These are phyloP conservation scores for Tetrastigma voinierianum DNA, from an alignment of 164 flowering plant genomes.

Conservation along the genomic window DNA sequence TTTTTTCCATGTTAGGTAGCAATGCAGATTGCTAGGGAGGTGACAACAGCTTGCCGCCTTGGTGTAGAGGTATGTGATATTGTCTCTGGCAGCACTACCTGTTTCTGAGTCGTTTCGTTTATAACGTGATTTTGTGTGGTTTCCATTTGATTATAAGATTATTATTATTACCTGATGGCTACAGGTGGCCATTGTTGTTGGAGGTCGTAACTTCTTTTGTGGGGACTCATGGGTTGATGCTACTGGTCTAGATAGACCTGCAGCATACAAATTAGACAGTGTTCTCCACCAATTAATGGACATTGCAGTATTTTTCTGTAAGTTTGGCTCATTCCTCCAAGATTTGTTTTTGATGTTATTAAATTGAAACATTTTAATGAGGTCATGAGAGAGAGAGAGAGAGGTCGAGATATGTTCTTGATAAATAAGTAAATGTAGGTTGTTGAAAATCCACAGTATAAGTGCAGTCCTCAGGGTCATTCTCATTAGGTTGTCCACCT, in stretches of 20 bases:
- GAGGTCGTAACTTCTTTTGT: slow-evolving; percentile 94
- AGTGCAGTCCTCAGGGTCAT: too few relatives aligned
- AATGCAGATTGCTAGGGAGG: slow-evolving; percentile 81
- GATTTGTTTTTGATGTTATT: background rate
- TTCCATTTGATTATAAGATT: slow-evolving; percentile 1
- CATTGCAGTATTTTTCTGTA: background rate
- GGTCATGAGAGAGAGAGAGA: too few relatives aligned
- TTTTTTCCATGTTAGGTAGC: slow-evolving; percentile 49
- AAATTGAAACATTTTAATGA: too few relatives aligned
- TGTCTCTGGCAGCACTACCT: background rate
- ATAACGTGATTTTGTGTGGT: background rate
- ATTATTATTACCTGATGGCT: slow-evolving; percentile 7
- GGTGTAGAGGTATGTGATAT: slow-evolving; percentile 74
- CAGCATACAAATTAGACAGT: slow-evolving; percentile 91
- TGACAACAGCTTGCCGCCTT: slow-evolving; percentile 66
- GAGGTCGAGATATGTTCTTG: too few relatives aligned
- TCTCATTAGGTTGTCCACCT: too few relatives aligned
- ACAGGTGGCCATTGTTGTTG: slow-evolving; percentile 94
- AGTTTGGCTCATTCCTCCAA: background rate
- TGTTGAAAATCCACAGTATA: too few relatives aligned
- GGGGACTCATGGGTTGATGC: slow-evolving; percentile 82
- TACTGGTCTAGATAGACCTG: slow-evolving; percentile 79
- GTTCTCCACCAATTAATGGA: too few relatives aligned
- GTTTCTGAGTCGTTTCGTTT: too few relatives aligned
- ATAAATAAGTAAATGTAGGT: too few relatives aligned